A percentile compares a stretch with the other conserved stretches of the same genome.
phyloP scores from a whole-genome alignment of 345 rosid species.

The Camelina laxa region DNA sequence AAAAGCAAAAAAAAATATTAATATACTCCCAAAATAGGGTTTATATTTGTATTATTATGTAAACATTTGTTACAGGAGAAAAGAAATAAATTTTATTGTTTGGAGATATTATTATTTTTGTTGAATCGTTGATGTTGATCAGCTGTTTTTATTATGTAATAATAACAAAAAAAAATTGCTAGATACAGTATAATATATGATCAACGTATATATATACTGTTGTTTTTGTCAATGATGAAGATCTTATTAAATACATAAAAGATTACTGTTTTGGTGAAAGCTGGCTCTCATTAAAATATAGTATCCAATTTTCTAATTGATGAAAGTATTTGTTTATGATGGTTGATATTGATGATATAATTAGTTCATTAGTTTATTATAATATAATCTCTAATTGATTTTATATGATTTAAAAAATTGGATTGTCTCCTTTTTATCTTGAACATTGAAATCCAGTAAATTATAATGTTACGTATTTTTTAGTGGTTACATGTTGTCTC shows the following conservation, averaged over 20 bases:
- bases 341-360: too few relatives aligned
- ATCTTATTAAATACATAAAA: neutral
- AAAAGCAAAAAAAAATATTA: neutral
- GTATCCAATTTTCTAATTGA: neutral
- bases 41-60: neutral
- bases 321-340: neutral
- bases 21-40: constrained; percentile 16
- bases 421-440: neutral
- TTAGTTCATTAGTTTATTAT: neutral
- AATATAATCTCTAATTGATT: neutral
- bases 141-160: too few relatives aligned
- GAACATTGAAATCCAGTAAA: neutral
- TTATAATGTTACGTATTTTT: neutral
- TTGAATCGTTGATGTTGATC: too few relatives aligned
- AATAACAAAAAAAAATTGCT: too few relatives aligned
- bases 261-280: neutral
- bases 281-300: too few relatives aligned
- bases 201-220: too few relatives aligned
- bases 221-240: too few relatives aligned
- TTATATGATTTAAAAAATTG: neutral
- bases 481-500: neutral
- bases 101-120: too few relatives aligned
- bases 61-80: too few relatives aligned
- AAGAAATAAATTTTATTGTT: too few relatives aligned
- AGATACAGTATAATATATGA: too few relatives aligned